phyloP scores from a whole-genome alignment of 768 basidiomycete genomes.

The Leccinellum albellum region DNA sequence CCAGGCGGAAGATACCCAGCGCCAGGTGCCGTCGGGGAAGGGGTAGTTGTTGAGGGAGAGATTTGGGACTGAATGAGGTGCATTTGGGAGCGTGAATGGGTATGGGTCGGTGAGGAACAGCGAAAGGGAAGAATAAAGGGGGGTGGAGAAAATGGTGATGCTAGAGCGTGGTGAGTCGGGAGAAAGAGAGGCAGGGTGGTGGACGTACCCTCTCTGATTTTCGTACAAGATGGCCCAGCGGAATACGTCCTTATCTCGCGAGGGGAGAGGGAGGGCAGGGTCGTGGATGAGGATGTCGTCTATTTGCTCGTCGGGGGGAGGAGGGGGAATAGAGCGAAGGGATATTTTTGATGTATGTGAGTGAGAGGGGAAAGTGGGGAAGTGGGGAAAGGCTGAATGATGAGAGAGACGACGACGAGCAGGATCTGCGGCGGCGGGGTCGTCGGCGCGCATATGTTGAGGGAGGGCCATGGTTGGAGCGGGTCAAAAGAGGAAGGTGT shows the following conservation, averaged over 20 bases:
- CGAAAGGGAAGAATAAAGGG: conserved; percentile 66
- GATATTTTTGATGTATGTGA: conserved; percentile 16
- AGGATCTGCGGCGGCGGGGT: conserved; percentile 39
- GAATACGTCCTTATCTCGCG: conserved; percentile 49
- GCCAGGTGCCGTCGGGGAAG: conserved; percentile 77
- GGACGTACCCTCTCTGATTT: conserved; percentile 73
- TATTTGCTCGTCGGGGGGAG: neutral
- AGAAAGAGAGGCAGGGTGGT: neutral
- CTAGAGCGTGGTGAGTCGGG: conserved; percentile 30
- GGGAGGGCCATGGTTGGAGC: conserved; percentile 29
- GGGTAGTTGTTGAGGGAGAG: conserved; percentile 62
- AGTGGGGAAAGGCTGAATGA: conserved; percentile 32
- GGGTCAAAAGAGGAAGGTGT: conserved; percentile 3
- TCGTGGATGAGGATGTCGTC: conserved; percentile 34
- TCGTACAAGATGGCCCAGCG: conserved; percentile 79
- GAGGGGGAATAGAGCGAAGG: neutral
- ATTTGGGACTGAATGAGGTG: conserved; percentile 44
- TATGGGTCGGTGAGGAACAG: conserved; percentile 71
- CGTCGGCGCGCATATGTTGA: conserved; percentile 38
- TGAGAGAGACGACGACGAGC: conserved; percentile 45
- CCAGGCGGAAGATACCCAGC: conserved; percentile 77
- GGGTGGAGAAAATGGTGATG: conserved; percentile 65
- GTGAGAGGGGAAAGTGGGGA: conserved; percentile 34
- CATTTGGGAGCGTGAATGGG: conserved; percentile 62
- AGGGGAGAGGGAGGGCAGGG: conserved; percentile 16